Evolutionary conservation across 1,284 basidiomycete species (phyloP).

Genomic region (Trametes sp.): DNA sequence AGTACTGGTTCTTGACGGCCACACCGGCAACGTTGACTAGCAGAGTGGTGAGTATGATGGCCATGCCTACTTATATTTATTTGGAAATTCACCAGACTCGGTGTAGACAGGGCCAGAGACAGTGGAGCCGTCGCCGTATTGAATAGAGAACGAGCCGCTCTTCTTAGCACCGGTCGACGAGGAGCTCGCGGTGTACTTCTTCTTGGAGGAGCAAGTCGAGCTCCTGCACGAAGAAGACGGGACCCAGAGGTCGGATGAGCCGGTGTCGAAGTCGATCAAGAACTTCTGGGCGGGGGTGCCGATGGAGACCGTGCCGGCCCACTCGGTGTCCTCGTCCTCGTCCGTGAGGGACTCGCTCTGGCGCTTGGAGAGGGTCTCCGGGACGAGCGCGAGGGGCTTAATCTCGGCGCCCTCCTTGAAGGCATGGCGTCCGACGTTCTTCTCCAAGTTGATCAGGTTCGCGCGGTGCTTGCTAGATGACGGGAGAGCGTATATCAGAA

Average conservation of each 20-base stretch:
- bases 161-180: slow-evolving; percentile 43
- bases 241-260: slow-evolving; percentile 45
- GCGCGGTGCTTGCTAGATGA: slow-evolving; percentile 36
- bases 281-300: slow-evolving; percentile 40
- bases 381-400: slow-evolving; percentile 24
- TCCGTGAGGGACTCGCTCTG: slow-evolving; percentile 32
- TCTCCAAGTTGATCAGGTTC: slow-evolving; percentile 38
- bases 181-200: slow-evolving; percentile 40
- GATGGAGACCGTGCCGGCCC: slow-evolving; percentile 41
- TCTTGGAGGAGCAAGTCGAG: slow-evolving; percentile 45
- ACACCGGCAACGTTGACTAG: slow-evolving; percentile 41
- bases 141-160: slow-evolving; percentile 43
- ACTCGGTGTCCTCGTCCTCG: slow-evolving; percentile 35
- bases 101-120: slow-evolving; percentile 49
- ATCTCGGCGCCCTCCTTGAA: slow-evolving; percentile 33
- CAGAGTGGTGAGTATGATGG: background rate
- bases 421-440: slow-evolving; percentile 29
- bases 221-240: slow-evolving; percentile 47
- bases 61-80: no score
- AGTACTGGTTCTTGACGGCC: slow-evolving; percentile 32
- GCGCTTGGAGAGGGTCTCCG: slow-evolving; percentile 27
- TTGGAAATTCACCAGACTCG: slow-evolving; percentile 42
- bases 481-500: background rate
- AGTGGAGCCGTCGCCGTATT: slow-evolving; percentile 55
- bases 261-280: slow-evolving; percentile 39